phyloP scores from a whole-genome alignment of 2,329 filamentous ascomycete genomes.

The Pseudogymnoascus sp. region DNA sequence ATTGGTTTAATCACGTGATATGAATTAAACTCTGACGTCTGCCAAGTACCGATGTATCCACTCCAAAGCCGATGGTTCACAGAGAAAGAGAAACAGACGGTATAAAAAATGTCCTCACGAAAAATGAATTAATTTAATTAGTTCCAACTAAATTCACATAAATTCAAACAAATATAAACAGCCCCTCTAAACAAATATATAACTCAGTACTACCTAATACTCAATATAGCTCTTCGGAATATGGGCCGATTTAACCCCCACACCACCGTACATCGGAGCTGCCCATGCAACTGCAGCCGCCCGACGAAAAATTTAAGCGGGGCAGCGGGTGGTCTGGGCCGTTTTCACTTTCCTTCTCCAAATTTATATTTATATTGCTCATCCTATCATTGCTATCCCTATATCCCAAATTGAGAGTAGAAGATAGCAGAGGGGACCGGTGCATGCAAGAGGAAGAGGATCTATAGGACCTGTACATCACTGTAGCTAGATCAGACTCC shows the following conservation, averaged over 20 bases:
- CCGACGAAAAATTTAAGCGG: not conserved
- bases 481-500: not conserved
- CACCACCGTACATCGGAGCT: not conserved
- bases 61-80: not conserved
- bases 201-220: not conserved
- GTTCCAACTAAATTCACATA: not conserved
- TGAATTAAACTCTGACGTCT: not conserved
- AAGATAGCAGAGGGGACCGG: not conserved
- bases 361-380: conserved; percentile 4
- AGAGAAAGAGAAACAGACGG: not conserved
- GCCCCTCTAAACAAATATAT: not conserved
- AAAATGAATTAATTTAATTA: not conserved
- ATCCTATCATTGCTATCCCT: not conserved
- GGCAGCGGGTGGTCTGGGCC: not conserved
- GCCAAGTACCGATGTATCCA: not conserved
- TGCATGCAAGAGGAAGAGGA: not conserved
- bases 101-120: not conserved
- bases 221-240: not conserved
- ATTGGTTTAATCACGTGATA: not conserved
- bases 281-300: not conserved
- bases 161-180: not conserved
- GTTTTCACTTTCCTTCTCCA: not conserved
- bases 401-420: not conserved
- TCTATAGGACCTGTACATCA: not conserved
- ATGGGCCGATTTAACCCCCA: not conserved